Percentiles rank a stretch among this genome's conserved stretches.
Conservation (phyloP, 768 basidiomycete genomes). For the Royoungia palumana region DNA sequence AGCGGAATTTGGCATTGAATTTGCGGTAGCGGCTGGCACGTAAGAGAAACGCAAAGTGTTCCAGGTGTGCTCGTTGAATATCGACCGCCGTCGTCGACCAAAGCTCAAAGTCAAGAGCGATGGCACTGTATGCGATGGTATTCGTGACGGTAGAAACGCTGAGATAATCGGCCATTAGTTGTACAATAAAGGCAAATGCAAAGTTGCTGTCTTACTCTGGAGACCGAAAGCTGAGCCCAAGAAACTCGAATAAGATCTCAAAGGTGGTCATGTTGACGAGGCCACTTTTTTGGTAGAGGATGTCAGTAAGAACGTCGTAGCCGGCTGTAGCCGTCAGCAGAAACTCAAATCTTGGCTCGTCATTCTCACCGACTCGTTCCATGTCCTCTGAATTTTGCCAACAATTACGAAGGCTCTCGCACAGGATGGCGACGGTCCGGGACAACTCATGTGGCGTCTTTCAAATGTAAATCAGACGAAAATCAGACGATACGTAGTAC, state of each 20-base stretch:
- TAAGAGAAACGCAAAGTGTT: slow-evolving; percentile 77
- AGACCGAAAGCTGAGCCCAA: slow-evolving; percentile 78
- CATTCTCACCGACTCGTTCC: slow-evolving; percentile 75
- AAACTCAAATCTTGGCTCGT: neutral
- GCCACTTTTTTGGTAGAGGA: slow-evolving; percentile 66
- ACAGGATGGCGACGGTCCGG: slow-evolving; percentile 64
- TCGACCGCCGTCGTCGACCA: slow-evolving; percentile 74
- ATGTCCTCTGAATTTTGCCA: slow-evolving; percentile 97
- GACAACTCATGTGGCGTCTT: slow-evolving; percentile 79
- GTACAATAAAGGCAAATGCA: neutral
- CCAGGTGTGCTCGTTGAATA: slow-evolving; percentile 75
- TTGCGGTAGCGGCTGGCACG: slow-evolving; percentile 65
- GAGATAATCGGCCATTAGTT: slow-evolving; percentile 1
- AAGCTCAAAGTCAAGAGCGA: slow-evolving; percentile 87
- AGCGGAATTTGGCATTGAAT: slow-evolving; percentile 75
- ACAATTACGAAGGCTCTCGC: slow-evolving; percentile 74
- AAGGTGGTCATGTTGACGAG: slow-evolving; percentile 79
- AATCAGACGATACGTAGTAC: slow-evolving; percentile 12
- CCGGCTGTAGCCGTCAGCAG: slow-evolving; percentile 52
- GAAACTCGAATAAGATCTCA: slow-evolving; percentile 79
- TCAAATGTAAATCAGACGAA: neutral
- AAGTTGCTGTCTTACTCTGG: slow-evolving; percentile 58
- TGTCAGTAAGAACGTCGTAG: slow-evolving; percentile 79
- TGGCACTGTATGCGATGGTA: slow-evolving; percentile 71
- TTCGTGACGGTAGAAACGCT: slow-evolving; percentile 85